A percentile compares a stretch with the other conserved stretches of the same genome.
phyloP scores from a whole-genome alignment of 768 basidiomycete genomes.

The Sarcomyxa edulis region DNA sequence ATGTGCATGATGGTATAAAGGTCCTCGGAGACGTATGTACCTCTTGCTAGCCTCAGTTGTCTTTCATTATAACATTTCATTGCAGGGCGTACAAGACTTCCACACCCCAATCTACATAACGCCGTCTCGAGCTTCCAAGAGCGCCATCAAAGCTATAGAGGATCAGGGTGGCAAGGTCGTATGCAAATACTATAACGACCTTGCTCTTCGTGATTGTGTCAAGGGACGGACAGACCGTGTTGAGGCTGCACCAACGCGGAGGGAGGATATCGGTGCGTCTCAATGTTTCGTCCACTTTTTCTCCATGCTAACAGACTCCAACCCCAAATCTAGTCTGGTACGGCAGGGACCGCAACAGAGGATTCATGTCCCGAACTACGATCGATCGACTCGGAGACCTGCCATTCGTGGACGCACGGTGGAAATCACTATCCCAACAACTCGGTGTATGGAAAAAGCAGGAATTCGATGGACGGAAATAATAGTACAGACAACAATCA shows the following conservation, averaged over 20 bases:
- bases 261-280: conserved; percentile 74
- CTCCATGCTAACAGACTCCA: too few relatives aligned
- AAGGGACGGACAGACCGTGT: conserved; percentile 66
- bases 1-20: conserved; percentile 88
- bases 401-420: conserved; percentile 66
- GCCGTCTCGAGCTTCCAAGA: conserved; percentile 81
- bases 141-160: conserved; percentile 84
- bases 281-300: conserved; percentile 1
- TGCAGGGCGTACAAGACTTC: conserved; percentile 61
- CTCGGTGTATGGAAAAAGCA: conserved; percentile 53
- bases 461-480: conserved; percentile 30
- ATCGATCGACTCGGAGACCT: conserved; percentile 42
- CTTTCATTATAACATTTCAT: conserved; percentile 2
- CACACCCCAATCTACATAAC: conserved; percentile 72
- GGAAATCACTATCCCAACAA: conserved; percentile 59
- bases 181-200: conserved; percentile 87
- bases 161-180: conserved; percentile 74
- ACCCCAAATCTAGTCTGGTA: conserved; percentile 68
- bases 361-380: conserved; percentile 63
- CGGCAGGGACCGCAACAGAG: conserved; percentile 64
- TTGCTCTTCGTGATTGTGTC: conserved; percentile 76
- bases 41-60: not conserved
- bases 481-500: too few relatives aligned
- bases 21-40: conserved; percentile 73
- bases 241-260: conserved; percentile 78